A percentile compares a stretch with the other conserved stretches of the same genome.
Conservation (phyloP, 805 yeast species). For the Komagataella kurtzmanii region DNA sequence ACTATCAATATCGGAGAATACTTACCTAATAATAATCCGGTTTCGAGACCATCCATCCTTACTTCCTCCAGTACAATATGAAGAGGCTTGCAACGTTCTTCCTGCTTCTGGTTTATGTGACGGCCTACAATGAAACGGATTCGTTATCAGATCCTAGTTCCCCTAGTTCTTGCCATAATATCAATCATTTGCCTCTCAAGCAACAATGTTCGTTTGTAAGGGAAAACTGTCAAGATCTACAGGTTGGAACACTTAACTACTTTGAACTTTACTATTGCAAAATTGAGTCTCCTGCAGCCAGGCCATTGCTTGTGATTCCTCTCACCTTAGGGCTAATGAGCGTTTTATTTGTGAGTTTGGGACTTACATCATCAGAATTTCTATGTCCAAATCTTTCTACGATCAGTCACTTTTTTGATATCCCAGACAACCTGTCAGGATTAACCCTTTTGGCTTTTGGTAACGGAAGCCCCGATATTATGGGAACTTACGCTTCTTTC, state of each 20-base stretch:
- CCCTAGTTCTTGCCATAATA: slow-evolving; percentile 8
- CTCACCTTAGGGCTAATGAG: slow-evolving; percentile 9
- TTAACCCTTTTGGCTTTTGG: slow-evolving; percentile 84
- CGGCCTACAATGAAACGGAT: background rate
- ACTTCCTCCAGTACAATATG: background rate
- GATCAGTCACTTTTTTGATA: slow-evolving; percentile 45
- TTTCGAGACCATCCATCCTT: background rate
- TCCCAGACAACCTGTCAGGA: slow-evolving; percentile 79
- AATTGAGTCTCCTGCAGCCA: slow-evolving; percentile 3
- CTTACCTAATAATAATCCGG: background rate
- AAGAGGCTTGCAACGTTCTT: background rate
- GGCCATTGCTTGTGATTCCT: slow-evolving; percentile 11
- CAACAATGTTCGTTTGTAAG: slow-evolving; percentile 17
- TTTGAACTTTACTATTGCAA: slow-evolving; percentile 18
- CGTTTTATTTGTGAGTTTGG: slow-evolving; percentile 49
- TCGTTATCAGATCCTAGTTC: background rate
- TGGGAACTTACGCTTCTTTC: slow-evolving; percentile 77
- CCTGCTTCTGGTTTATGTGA: background rate
- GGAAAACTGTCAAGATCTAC: slow-evolving; percentile 12
- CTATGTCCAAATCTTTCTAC: slow-evolving; percentile 72
- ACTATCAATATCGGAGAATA: background rate
- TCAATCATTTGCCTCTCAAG: slow-evolving; percentile 8
- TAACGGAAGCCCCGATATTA: slow-evolving; percentile 84
- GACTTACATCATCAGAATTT: slow-evolving; percentile 73
- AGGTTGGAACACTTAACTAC: slow-evolving; percentile 15